Percentiles rank a stretch among this genome's conserved stretches.
These are phyloP conservation scores for Pseudohalonectria lignicola DNA, from an alignment of 2,329 filamentous ascomycete species.

Conservation along the genomic window DNA sequence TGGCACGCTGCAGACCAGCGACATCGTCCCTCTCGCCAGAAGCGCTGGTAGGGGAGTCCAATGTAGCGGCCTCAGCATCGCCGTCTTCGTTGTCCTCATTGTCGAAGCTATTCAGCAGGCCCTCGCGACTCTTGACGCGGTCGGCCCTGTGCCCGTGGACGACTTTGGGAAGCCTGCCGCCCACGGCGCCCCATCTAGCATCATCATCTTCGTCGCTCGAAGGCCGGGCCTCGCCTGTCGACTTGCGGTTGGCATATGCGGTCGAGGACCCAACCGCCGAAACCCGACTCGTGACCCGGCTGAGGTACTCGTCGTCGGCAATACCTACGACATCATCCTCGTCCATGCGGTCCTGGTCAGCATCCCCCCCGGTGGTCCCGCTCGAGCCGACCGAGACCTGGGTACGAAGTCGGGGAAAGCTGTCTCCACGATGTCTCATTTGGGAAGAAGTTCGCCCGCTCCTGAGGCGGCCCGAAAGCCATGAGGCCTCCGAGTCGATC, in stretches of 20 bases:
- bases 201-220: constrained; percentile 50
- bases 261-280: constrained; percentile 7
- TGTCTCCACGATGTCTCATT: constrained; percentile 15
- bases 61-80: constrained; percentile 1
- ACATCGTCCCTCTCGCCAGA: constrained; percentile 10
- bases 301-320: constrained; percentile 66
- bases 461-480: constrained; percentile 67
- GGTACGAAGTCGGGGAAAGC: constrained; percentile 18
- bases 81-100: constrained; percentile 22
- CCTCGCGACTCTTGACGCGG: constrained; percentile 40
- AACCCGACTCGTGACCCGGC: constrained; percentile 29
- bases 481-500: constrained; percentile 90
- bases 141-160: constrained; percentile 42
- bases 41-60: constrained; percentile 4
- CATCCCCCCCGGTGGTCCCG: constrained; percentile 35
- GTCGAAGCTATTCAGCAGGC: constrained; percentile 31
- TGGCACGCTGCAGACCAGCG: constrained; percentile 48
- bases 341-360: constrained; percentile 26
- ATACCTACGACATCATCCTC: constrained; percentile 53
- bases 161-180: constrained; percentile 39
- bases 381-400: constrained; percentile 27
- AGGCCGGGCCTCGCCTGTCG: constrained; percentile 37
- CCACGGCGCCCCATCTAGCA: constrained; percentile 38
- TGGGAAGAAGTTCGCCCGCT: constrained; percentile 28
- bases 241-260: constrained; percentile 22